Base-by-base conservation (phyloP, 2,329 filamentous ascomycete species). In the Gremmenia infestans region DNA sequence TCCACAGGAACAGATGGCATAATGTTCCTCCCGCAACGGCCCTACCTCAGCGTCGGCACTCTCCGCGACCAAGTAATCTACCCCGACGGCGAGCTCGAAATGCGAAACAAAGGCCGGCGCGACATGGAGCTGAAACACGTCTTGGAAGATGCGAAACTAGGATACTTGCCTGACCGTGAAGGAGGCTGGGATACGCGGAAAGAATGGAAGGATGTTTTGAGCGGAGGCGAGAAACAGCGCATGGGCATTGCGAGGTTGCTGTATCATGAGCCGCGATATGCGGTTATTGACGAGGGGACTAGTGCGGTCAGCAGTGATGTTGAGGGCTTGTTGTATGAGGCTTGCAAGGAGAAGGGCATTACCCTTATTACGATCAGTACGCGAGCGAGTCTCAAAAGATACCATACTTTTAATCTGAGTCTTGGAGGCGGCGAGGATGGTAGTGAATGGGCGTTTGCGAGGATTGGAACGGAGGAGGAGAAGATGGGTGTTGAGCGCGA, bases 121-220 rank as follows among this genome's bases (percentile, higher is more conserved):
- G 94, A 99, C 69, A 78, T 83, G 35, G 89, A 96, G 62, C 80
- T 99, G 19, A 83, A 87, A 68, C 78, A 78, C 25, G 83, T 95
- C 2, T 80, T 99, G 3, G 89, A 96, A 55, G 88, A 89, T 51
- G 92, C 92, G 0, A 84, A 84, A 55, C 79, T 99, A 0, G 93
- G 91, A 4, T 97, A 99, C 71, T 80, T 99, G 0, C 89, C 91
- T 1, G 85, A 92, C 49, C 85, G 94, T 15, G 94, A 99, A 76
- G 94, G 94, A 40, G 94, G 94, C 14, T 97, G 91, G 91, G 91
- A 99, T 69, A 94, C 91, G 4, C 83, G 91, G 55, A 97, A 99
- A 73, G 92, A 96, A 70, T 99, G 94, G 94, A 97, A 97, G 74
- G 93, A 97, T 65, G 91, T 99, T 4, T 79, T 99, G n/a, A 93